Conservation (phyloP, 805 yeast genomes). For the Cyberlindnera nakhonratchasimensis region DNA sequence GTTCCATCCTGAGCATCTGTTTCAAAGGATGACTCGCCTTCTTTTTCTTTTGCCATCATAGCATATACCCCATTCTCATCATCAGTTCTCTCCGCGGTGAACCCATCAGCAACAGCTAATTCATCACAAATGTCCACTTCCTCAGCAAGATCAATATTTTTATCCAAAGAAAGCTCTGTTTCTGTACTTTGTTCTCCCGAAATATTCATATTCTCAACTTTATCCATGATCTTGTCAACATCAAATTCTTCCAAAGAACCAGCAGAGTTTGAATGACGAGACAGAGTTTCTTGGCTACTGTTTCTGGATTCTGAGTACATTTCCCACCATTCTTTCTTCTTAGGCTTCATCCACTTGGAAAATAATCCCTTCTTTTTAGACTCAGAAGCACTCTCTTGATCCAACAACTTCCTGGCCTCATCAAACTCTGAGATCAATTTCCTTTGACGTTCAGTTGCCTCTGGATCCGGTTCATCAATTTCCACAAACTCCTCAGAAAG, state of each 20-base stretch:
- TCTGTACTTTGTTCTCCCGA: not conserved
- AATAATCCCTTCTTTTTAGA: conserved; percentile 36
- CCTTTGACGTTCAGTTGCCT: conserved; percentile 76
- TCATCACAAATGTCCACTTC: conserved; percentile 5
- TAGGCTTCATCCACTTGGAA: conserved; percentile 47
- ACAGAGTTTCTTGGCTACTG: conserved; percentile 14
- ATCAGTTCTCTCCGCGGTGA: not conserved
- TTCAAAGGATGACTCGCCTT: not conserved
- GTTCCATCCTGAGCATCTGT: not conserved
- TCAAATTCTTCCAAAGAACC: conserved; percentile 16
- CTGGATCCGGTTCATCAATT: conserved; percentile 94
- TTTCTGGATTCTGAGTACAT: conserved; percentile 27
- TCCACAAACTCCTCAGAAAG: conserved; percentile 89
- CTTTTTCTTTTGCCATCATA: not conserved
- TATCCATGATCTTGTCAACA: conserved; percentile 20
- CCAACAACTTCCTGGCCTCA: conserved; percentile 68
- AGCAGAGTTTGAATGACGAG: conserved; percentile 3
- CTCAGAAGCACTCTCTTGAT: conserved; percentile 34
- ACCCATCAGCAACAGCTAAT: not conserved
- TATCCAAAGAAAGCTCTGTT: no score
- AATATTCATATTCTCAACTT: conserved; percentile 13
- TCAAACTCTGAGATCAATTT: conserved; percentile 82
- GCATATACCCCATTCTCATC: not conserved
- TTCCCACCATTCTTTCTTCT: conserved; percentile 58
- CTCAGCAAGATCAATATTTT: conserved; percentile 1